phyloP scores from a whole-genome alignment of 805 yeast genomes.

The Scheffersomyces amazonensis region DNA sequence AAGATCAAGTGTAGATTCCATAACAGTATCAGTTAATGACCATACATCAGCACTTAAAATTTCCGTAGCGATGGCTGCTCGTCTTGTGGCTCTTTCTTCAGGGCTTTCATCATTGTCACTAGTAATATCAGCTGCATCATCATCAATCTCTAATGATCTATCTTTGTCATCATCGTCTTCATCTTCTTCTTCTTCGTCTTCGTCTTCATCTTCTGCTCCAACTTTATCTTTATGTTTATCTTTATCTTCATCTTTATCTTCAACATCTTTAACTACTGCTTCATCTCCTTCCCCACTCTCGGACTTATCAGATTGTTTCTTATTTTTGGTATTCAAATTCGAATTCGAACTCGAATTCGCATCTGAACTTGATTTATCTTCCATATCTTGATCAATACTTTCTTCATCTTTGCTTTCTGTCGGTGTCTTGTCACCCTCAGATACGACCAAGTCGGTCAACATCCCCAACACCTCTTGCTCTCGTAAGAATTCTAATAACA shows the following conservation, averaged over 20 bases:
- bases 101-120: slow-evolving; percentile 19
- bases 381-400: neutral
- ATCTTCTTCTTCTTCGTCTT: slow-evolving; percentile 7
- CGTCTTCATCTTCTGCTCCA: slow-evolving; percentile 8
- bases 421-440: slow-evolving; percentile 20
- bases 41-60: slow-evolving; percentile 89
- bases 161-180: slow-evolving; percentile 28
- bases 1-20: slow-evolving; percentile 67
- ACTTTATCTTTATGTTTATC: slow-evolving; percentile 7
- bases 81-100: slow-evolving; percentile 33
- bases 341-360: neutral
- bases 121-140: neutral
- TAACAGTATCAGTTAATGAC: slow-evolving; percentile 87
- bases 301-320: slow-evolving; percentile 1
- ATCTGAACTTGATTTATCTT: neutral
- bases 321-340: slow-evolving; percentile 1
- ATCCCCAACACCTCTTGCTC: slow-evolving; percentile 33
- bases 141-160: slow-evolving; percentile 16
- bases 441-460: slow-evolving; percentile 37
- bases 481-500: slow-evolving; percentile 39
- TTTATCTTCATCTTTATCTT: slow-evolving; percentile 2
- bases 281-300: slow-evolving; percentile 2
- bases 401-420: slow-evolving; percentile 14
- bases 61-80: slow-evolving; percentile 67
- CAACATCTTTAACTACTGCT: neutral